Percentiles rank a stretch among this genome's conserved stretches.
These are phyloP conservation scores for Zelonia costaricensis DNA, from an alignment of 208 protist genomes.

Conservation along the genomic window DNA sequence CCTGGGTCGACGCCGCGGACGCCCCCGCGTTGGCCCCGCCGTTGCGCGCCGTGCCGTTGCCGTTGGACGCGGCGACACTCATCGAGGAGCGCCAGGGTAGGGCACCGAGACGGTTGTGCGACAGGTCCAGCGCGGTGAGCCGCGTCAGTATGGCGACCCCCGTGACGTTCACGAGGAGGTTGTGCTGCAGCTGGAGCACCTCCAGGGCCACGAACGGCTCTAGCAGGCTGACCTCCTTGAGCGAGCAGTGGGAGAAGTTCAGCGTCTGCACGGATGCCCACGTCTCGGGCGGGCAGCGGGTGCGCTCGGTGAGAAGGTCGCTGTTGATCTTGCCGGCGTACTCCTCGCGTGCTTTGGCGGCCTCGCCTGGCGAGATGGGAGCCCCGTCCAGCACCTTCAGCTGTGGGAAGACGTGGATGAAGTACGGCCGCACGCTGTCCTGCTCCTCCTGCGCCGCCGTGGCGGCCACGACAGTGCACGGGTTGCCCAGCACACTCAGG, in stretches of 20 bases:
- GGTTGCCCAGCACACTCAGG: conserved; percentile 91
- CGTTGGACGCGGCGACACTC: background rate
- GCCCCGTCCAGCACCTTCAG: conserved; percentile 92
- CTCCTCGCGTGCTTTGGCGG: conserved; percentile 52
- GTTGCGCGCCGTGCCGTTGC: background rate
- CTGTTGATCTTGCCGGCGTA: conserved; percentile 83
- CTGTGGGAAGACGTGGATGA: conserved; percentile 91
- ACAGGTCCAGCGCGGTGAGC: conserved; percentile 81
- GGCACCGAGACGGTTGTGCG: conserved; percentile 69
- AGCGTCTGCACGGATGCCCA: conserved; percentile 61
- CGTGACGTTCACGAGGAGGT: conserved; percentile 54
- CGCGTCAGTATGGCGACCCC: conserved; percentile 49
- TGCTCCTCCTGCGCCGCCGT: conserved; percentile 4
- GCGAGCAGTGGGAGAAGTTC: conserved; percentile 76
- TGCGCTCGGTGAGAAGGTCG: conserved; percentile 73
- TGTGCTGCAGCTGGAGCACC: conserved; percentile 83
- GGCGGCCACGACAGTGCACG: conserved; percentile 27
- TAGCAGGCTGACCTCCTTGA: conserved; percentile 71
- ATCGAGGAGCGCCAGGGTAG: conserved; percentile 16
- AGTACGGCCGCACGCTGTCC: conserved; percentile 72
- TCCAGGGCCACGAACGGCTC: conserved; percentile 63
- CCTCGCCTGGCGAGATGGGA: conserved; percentile 57
- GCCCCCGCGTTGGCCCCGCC: background rate
- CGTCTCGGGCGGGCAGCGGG: conserved; percentile 21
- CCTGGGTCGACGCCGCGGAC: conserved; percentile 17